These are phyloP conservation scores for Trapa incisa DNA, from an alignment of 345 rosid genomes.

Conservation along the genomic window DNA sequence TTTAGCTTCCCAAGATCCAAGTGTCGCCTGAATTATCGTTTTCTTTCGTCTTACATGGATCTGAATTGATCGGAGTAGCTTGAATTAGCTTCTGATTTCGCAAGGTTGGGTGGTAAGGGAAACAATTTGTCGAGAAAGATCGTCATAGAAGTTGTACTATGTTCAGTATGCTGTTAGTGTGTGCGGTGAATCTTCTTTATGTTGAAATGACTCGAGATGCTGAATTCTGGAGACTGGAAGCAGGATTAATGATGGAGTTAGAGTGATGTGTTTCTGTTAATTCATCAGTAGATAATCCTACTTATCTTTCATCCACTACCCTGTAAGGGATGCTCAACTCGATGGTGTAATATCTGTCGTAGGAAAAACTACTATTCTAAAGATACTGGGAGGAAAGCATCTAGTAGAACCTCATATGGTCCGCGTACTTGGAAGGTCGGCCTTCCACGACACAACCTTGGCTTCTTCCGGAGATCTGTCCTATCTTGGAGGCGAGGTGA, in stretches of 20 bases:
- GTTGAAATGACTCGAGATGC: background rate
- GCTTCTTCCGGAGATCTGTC: slow-evolving; percentile 81
- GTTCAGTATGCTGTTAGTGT: background rate
- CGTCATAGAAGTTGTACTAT: too few relatives aligned
- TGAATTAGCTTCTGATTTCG: background rate
- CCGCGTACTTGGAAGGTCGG: slow-evolving; percentile 59
- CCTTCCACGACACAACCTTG: slow-evolving; percentile 82
- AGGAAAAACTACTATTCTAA: slow-evolving; percentile 89
- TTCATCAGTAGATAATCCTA: background rate
- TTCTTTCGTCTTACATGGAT: background rate
- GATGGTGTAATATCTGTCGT: background rate
- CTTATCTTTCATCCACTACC: background rate
- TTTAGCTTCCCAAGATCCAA: background rate
- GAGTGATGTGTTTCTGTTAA: background rate
- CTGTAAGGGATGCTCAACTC: background rate
- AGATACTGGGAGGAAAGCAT: slow-evolving; percentile 92
- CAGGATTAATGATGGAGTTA: background rate
- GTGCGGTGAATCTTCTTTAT: background rate
- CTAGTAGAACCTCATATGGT: slow-evolving; percentile 2
- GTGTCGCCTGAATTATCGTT: too few relatives aligned
- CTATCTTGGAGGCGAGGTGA: slow-evolving; percentile 95
- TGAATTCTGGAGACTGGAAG: background rate
- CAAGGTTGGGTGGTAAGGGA: background rate
- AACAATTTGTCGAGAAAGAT: background rate
- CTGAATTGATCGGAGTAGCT: background rate